A percentile compares a stretch with the other conserved stretches of the same genome.
phyloP scores from a whole-genome alignment of 148 eudicot species.

The Simmondsia chinensis region DNA sequence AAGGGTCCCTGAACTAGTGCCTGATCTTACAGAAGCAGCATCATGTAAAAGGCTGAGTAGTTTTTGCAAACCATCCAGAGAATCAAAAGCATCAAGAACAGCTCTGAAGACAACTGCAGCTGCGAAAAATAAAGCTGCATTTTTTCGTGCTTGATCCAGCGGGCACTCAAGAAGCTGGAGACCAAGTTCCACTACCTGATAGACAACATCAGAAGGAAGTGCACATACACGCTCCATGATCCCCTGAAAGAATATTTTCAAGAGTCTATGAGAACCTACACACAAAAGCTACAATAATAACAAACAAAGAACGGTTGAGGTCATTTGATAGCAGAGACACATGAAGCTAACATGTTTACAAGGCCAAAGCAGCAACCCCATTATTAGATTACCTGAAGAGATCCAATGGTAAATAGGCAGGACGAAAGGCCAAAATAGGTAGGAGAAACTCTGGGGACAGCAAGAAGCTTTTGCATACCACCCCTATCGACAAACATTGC shows the following conservation, averaged over 20 bases:
- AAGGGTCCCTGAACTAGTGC: conserved; percentile 56
- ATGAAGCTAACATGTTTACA: not conserved
- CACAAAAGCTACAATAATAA: not conserved
- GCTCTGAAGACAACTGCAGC: conserved; percentile 94
- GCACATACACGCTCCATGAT: conserved; percentile 97
- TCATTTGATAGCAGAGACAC: not conserved
- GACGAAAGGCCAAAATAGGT: conserved; percentile 88
- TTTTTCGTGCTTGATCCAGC: conserved; percentile 91
- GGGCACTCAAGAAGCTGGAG: conserved; percentile 88
- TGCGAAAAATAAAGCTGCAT: conserved; percentile 89
- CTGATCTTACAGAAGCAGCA: conserved; percentile 88
- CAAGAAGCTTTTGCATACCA: conserved; percentile 87
- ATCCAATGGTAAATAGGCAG: conserved; percentile 89
- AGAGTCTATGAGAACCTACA: not conserved
- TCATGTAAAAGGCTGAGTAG: conserved; percentile 51
- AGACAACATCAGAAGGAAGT: conserved; percentile 65
- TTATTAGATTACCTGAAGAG: conserved; percentile 77
- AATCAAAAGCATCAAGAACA: conserved; percentile 82
- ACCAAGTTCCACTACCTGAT: conserved; percentile 73
- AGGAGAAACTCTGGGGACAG: conserved; percentile 60
- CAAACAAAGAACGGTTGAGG: conserved; percentile 1
- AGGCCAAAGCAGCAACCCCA: conserved; percentile 1
- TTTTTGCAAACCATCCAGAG: conserved; percentile 84
- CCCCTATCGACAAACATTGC: conserved; percentile 86
- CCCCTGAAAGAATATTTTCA: conserved; percentile 35